Evolutionary conservation across 1,284 basidiomycete species (phyloP), one percentile per base, ranked within the genome.

Genomic region (Filobasidium uniguttulatum): DNA sequence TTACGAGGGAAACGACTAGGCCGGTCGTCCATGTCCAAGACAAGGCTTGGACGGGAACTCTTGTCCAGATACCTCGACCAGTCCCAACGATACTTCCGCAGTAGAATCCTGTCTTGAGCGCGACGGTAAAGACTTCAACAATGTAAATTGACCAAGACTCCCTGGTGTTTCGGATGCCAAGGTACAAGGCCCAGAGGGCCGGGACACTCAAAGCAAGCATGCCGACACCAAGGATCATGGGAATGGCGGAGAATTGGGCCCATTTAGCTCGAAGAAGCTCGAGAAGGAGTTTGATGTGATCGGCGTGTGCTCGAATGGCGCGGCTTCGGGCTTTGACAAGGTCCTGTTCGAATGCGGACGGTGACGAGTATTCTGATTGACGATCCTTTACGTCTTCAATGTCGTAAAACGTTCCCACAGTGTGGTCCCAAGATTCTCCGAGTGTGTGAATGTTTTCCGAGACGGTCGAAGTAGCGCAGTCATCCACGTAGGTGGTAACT

Each of bases 221-320:
- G 14, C 57, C 44, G 3, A 75, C 50, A 5, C 77, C 93, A 19
- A 82, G 69, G 3, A 67, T 66, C 73, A 98, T 97, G 10, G 86
- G 72, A 0, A 75, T 61, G 3, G 83, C 71, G 56, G 90, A 86
- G 71, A 98, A 98, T 61, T 86, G 85, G 0, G 94, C 93, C 94
- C 94, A 99, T 46, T 96, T 79, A 20, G 77, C 70, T 6, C 89
- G 80, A 58, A 91, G 90, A 4, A 20, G 26, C 25, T 43, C n/a
- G 15, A 43, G 29, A 26, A 23, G 26, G 12, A 29, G 17, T n/a
- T 29, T 43, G 8, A 43, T 29, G 19, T 43, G 29, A 12, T 46
- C 44, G 20, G 10, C 19, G 15, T 46, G n/a, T 14, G 19, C 31
- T 22, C 28, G n/a, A 22, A 33, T 34, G 12, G 29, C 34, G 15